A percentile compares a stretch with the other conserved stretches of the same genome.
Evolutionary conservation across 345 rosid genomes (phyloP).

Genomic region (Aquilaria sinensis): DNA sequence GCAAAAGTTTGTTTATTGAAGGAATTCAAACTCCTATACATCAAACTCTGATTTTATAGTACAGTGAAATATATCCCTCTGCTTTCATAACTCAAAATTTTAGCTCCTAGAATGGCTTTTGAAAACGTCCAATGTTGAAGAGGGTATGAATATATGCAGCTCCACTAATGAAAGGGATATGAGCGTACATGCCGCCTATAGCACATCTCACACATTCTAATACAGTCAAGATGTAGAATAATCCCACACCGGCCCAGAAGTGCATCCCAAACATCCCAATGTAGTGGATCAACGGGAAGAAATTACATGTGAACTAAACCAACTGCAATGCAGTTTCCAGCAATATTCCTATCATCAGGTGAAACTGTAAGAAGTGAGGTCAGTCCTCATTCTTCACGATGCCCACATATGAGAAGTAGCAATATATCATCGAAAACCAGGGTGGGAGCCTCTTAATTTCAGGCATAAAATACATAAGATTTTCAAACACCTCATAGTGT

Average conservation of each 20-base stretch:
- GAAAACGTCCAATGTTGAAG: constrained; percentile 48
- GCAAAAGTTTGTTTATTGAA: too few relatives aligned
- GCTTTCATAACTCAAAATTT: too few relatives aligned
- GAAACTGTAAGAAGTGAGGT: constrained; percentile 85
- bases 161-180: constrained; percentile 54
- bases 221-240: constrained; percentile 45
- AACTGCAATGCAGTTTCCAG: constrained; percentile 65
- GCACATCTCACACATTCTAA: constrained; percentile 64
- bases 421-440: constrained; percentile 72
- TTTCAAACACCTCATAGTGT: constrained; percentile 36
- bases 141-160: constrained; percentile 74
- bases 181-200: constrained; percentile 54
- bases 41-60: too few relatives aligned
- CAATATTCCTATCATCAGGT: constrained; percentile 87
- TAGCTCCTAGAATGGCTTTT: constrained; percentile 27
- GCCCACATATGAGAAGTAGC: constrained; percentile 42
- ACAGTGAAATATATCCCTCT: too few relatives aligned
- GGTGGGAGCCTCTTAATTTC: constrained; percentile 63
- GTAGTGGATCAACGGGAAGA: constrained; percentile 71
- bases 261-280: constrained; percentile 56
- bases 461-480: constrained; percentile 55
- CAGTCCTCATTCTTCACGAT: constrained; percentile 60
- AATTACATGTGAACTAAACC: constrained; percentile 59
- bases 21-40: too few relatives aligned
- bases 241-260: constrained; percentile 66